Percentiles rank a stretch among this genome's conserved stretches.
Conservation (phyloP, 2,329 filamentous ascomycete genomes). For the Aspergillus sp. region DNA sequence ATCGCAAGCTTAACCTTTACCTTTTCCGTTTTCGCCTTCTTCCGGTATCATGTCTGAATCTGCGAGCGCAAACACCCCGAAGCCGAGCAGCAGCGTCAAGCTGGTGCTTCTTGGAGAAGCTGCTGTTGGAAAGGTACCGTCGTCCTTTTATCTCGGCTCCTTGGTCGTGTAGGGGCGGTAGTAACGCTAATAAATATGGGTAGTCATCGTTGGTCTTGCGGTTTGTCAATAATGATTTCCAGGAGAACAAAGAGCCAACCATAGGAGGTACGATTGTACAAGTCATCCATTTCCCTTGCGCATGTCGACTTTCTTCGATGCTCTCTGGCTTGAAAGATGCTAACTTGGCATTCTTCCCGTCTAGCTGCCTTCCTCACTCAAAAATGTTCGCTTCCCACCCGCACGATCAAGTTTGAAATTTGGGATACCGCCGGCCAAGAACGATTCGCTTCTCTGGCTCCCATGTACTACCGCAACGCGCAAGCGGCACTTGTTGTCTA, state of each 20-base stretch:
- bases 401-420: slow-evolving; percentile 74
- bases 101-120: slow-evolving; percentile 95
- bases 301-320: neutral
- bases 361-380: slow-evolving; percentile 94
- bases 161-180: too few relatives aligned
- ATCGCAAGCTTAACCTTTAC: neutral
- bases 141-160: neutral
- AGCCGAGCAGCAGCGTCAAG: slow-evolving; percentile 99
- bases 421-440: slow-evolving; percentile 99
- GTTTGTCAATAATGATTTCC: slow-evolving; percentile 99
- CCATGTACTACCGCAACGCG: slow-evolving; percentile 99
- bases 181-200: slow-evolving; percentile 6
- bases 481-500: slow-evolving; percentile 97
- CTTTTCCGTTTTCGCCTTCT: slow-evolving; percentile 1
- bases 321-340: neutral
- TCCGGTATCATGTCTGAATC: slow-evolving; percentile 58
- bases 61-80: slow-evolving; percentile 59
- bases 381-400: slow-evolving; percentile 90
- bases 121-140: slow-evolving; percentile 86
- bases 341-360: slow-evolving; percentile 4
- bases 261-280: slow-evolving; percentile 65
- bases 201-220: slow-evolving; percentile 94
- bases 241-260: slow-evolving; percentile 98
- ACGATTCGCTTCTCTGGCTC: slow-evolving; percentile 89
- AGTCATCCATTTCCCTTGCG: slow-evolving; percentile 5